A percentile compares a stretch with the other conserved stretches of the same genome.
phyloP scores from a whole-genome alignment of 2,329 filamentous ascomycete species.

The Xylaria sp. region DNA sequence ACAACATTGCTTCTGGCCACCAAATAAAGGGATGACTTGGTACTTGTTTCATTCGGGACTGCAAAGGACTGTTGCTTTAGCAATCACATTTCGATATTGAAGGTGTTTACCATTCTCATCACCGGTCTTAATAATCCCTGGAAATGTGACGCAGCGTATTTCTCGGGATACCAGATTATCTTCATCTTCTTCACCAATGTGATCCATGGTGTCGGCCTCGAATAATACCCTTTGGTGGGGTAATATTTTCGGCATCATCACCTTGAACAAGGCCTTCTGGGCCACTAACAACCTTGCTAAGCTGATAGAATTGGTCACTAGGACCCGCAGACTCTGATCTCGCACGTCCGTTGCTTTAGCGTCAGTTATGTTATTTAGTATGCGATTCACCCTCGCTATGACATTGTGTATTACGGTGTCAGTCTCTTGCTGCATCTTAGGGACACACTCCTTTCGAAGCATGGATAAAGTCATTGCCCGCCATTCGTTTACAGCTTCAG shows the following conservation, averaged over 20 bases:
- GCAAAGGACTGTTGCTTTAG: conserved; percentile 74
- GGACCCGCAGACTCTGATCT: conserved; percentile 63
- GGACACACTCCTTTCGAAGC: conserved; percentile 63
- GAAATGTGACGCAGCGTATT: conserved; percentile 72
- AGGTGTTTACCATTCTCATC: conserved; percentile 72
- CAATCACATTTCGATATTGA: conserved; percentile 71
- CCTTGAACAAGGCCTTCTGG: conserved; percentile 68
- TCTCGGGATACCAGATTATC: conserved; percentile 63
- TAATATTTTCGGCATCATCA: conserved; percentile 65
- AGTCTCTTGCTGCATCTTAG: conserved; percentile 61
- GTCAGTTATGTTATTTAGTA: conserved; percentile 64
- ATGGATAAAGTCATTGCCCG: conserved; percentile 72
- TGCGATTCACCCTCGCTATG: conserved; percentile 59
- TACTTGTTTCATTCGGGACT: conserved; percentile 55
- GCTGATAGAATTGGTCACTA: conserved; percentile 65
- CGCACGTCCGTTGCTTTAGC: conserved; percentile 56
- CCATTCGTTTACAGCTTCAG: conserved; percentile 72
- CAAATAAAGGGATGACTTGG: conserved; percentile 22
- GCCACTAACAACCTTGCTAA: conserved; percentile 66
- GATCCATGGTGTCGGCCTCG: conserved; percentile 71
- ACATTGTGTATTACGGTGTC: conserved; percentile 56
- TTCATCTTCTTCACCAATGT: conserved; percentile 72
- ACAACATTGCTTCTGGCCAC: conserved; percentile 38
- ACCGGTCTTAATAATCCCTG: conserved; percentile 71
- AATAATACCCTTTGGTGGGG: conserved; percentile 67